Evolutionary conservation across 2,329 filamentous ascomycete genomes (phyloP).

Genomic region (Gyromitra esculenta): DNA sequence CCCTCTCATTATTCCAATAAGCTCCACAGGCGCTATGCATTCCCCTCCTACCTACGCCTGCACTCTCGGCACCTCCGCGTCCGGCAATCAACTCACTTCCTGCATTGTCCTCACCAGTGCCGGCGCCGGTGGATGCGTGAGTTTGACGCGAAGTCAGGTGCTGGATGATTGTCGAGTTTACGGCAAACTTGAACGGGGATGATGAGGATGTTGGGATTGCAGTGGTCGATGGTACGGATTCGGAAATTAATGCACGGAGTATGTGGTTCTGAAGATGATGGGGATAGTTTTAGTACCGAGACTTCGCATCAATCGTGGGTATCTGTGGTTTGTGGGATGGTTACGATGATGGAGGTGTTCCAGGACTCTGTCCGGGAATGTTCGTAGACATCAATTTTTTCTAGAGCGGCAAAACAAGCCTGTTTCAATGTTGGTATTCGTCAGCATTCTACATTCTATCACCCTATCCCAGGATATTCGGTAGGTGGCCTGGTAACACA

Average conservation of each 20-base stretch:
- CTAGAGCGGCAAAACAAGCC: slow-evolving; percentile 84
- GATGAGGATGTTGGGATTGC: slow-evolving; percentile 43
- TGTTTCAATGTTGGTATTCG: slow-evolving; percentile 60
- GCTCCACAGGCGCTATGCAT: slow-evolving; percentile 88
- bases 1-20: slow-evolving; percentile 88
- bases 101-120: slow-evolving; percentile 65
- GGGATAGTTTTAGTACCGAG: slow-evolving; percentile 41
- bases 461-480: slow-evolving; percentile 2
- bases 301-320: neutral
- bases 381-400: slow-evolving; percentile 80
- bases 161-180: slow-evolving; percentile 98
- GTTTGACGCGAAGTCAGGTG: slow-evolving; percentile 72
- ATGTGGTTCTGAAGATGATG: slow-evolving; percentile 72
- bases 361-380: slow-evolving; percentile 84
- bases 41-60: slow-evolving; percentile 83
- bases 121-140: slow-evolving; percentile 61
- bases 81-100: slow-evolving; percentile 61
- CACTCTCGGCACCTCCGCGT: slow-evolving; percentile 68
- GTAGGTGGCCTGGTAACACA: slow-evolving; percentile 63
- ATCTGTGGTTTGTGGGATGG: slow-evolving; percentile 58
- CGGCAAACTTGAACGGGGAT: slow-evolving; percentile 83
- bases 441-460: slow-evolving; percentile 39
- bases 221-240: slow-evolving; percentile 70
- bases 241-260: slow-evolving; percentile 79
- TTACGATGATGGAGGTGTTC: slow-evolving; percentile 93